Base-by-base conservation (phyloP, 2,329 filamentous ascomycete genomes). In the Aspergillus aculeatus region DNA sequence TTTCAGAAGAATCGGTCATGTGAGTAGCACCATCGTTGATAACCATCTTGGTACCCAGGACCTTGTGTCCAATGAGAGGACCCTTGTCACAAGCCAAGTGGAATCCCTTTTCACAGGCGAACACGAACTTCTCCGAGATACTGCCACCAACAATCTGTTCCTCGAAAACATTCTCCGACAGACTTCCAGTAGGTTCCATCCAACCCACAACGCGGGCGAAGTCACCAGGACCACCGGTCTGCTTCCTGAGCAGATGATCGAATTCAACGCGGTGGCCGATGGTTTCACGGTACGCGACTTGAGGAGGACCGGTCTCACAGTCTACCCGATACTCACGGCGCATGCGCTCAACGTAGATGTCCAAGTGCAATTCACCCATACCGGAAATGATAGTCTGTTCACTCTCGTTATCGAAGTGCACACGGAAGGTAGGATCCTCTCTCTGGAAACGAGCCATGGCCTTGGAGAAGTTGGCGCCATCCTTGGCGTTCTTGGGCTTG, bases 391-490 rank as follows among this genome's bases (percentile, higher is more conserved):
- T 96, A 51, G 94, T 98, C 81, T 99, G 92, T 73, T 96, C 90
- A 65, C 89, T 94, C 80, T 99, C 95, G 16, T 86, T 79, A 73
- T 99, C 95, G 69, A 96, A 92, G 69, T 92, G 89, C 41, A 99
- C 91, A 56, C 95, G 88, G 86, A 99, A 99, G 12, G 95, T 99
- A 3, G 95, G 95, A 71, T 99, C 95, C 79, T 99, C 95, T 64
- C 95, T 90, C 79, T 97, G 94, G 85, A 99, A 99, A 68, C 95
- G 91, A 76, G 94, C 95, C 88, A 99, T 98, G 68, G 95, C 95
- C 81, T 99, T 99, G 73, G 89, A 93, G 84, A 99, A 99, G 81
- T 96, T 95, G 74, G 91, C 87, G 60, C 89, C 88, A 71, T 99
- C 94, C 75, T 91, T 95, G 74, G 86, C 92, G 75, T 91, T 88